Evolutionary conservation across 2,329 filamentous ascomycete genomes (phyloP), one percentile per base, ranked within the genome.

Genomic region (Botryotinia globosa): DNA sequence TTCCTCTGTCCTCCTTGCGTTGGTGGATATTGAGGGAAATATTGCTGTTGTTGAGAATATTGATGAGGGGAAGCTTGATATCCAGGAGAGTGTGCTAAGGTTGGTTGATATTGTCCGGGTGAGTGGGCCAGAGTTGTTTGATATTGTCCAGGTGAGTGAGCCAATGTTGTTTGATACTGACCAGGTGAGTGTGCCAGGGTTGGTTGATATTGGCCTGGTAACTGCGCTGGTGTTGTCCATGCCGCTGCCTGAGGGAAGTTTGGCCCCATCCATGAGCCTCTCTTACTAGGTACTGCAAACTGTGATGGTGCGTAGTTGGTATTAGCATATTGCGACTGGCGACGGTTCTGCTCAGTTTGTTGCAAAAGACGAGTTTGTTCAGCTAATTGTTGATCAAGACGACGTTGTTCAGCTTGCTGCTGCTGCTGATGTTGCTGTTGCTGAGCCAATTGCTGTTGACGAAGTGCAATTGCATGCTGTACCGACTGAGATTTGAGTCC

Each of bases 401-500:
- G 89, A 39, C 90, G 85, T 79, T 92, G 90, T 8, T 63, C 37
- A 39, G 34, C 25, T 42, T 63, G 22, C 14, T 63, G 59, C 16
- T 70, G 75, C 20, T 77, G 74, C n/a, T 74, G 44, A 22, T 77
- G 44, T 34, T 77, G 77, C 56, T 79, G 77, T 34, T 80, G 76
- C 61, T 76, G 73, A 34, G 80, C 71, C 10, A 81, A 80, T 69
- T 83, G 87, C 71, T 90, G 87, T 78, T 92, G 89, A 42, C 90
- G 85, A 80, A 92, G 90, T 62, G 86, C 85, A 78, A 94, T 93
- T 0, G 91, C 92, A 74, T 92, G 87, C 76, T 94, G 90, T 12
- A 94, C 91, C 73, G 90, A 88, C 73, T 91, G 89, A 62, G 90
- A 91, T 73, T 91, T 89, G 74, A 90, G 83, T 0, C 91, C 91